These are phyloP conservation scores for Neurospora sp. DNA, from an alignment of 495 filamentous ascomycete genomes.

Conservation along the genomic window DNA sequence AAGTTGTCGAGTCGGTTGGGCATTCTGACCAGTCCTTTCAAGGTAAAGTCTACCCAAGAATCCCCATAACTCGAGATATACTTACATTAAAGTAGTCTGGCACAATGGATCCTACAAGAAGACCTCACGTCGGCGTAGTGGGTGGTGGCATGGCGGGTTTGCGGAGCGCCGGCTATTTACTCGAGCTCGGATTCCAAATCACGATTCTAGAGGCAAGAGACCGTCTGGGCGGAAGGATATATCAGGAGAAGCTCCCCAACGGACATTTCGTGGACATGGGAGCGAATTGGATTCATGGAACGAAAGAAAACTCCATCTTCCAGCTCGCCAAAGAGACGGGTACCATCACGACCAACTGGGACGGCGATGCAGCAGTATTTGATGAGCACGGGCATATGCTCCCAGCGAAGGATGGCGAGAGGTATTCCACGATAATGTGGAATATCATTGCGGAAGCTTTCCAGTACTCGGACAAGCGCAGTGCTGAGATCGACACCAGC, in stretches of 20 bases:
- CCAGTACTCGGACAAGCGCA: conserved; percentile 60
- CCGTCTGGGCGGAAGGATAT: conserved; percentile 73
- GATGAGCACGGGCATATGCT: conserved; percentile 54
- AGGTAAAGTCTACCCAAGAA: conserved; percentile 7
- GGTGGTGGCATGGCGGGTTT: conserved; percentile 86
- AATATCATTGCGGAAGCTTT: conserved; percentile 69
- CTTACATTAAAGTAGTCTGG: conserved; percentile 12
- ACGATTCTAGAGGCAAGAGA: conserved; percentile 80
- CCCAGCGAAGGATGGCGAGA: conserved; percentile 37
- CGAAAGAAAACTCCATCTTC: conserved; percentile 73
- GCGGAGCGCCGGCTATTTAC: conserved; percentile 71
- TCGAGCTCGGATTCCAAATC: conserved; percentile 68
- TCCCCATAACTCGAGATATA: no score
- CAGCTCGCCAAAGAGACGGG: conserved; percentile 61
- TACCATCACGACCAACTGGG: conserved; percentile 50
- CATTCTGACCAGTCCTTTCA: conserved; percentile 18
- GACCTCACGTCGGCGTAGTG: conserved; percentile 56
- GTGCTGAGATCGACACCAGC: conserved; percentile 50
- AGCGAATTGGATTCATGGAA: conserved; percentile 94
- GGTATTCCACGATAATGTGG: conserved; percentile 62
- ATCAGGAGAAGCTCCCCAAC: conserved; percentile 37
- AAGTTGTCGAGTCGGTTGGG: conserved; percentile 11
- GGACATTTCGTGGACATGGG: conserved; percentile 54
- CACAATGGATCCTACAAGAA: conserved; percentile 20
- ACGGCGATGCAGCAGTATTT: conserved; percentile 47